phyloP scores from a whole-genome alignment of 345 rosid species.

The Hirschfeldia incana region DNA sequence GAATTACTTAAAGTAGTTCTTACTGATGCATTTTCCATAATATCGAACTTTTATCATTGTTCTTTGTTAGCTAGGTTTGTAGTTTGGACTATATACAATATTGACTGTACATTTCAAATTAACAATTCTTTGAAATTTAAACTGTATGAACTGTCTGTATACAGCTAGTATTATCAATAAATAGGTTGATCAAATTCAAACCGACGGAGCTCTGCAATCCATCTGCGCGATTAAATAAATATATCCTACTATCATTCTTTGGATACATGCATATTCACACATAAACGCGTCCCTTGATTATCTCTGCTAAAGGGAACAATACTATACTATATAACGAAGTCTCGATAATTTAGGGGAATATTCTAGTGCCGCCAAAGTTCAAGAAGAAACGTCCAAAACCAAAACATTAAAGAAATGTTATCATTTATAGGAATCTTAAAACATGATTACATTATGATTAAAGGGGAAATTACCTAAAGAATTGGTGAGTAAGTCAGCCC shows the following conservation, averaged over 20 bases:
- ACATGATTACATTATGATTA: slow-evolving; percentile 98
- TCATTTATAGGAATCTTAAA: slow-evolving; percentile 36
- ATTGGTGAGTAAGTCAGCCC: slow-evolving; percentile 78
- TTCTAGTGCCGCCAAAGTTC: slow-evolving; percentile 86
- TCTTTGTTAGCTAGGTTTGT: background rate
- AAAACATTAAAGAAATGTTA: slow-evolving; percentile 41
- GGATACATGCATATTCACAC: slow-evolving; percentile 8
- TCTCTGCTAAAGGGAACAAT: slow-evolving; percentile 6
- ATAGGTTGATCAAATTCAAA: background rate
- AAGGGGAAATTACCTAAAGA: slow-evolving; percentile 43
- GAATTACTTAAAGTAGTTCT: background rate
- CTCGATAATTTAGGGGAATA: slow-evolving; percentile 81
- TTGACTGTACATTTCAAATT: background rate
- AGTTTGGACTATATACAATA: background rate
- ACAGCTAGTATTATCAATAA: background rate
- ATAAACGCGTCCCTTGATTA: slow-evolving; percentile 22
- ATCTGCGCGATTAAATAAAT: background rate
- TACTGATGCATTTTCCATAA: background rate
- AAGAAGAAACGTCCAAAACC: slow-evolving; percentile 84
- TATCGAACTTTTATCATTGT: background rate
- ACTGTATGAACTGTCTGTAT: background rate
- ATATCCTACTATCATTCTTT: background rate
- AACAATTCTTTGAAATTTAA: background rate
- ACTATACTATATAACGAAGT: slow-evolving; percentile 11
- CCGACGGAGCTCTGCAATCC: background rate